These are phyloP conservation scores for Tylopilus sp. DNA, from an alignment of 768 basidiomycete species.

Conservation along the genomic window DNA sequence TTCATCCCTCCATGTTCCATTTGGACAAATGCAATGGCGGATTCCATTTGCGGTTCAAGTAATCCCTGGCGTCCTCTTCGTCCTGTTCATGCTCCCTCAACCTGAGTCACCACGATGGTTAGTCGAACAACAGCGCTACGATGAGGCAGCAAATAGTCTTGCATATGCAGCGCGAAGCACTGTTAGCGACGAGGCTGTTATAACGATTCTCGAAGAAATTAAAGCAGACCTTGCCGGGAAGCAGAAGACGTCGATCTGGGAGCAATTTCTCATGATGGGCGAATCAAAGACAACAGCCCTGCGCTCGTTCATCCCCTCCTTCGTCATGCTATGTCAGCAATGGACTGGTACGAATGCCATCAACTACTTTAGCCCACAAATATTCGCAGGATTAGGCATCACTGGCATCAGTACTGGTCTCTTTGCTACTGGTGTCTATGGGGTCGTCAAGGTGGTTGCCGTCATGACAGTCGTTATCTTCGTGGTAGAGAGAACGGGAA, in stretches of 20 bases:
- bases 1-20: conserved; percentile 34
- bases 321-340: conserved; percentile 47
- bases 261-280: conserved; percentile 42
- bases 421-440: conserved; percentile 47
- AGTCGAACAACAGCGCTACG: conserved; percentile 43
- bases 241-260: conserved; percentile 30
- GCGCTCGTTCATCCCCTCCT: conserved; percentile 43
- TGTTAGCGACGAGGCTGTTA: conserved; percentile 34
- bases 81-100: conserved; percentile 44
- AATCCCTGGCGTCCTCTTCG: conserved; percentile 49
- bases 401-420: conserved; percentile 40
- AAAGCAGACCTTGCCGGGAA: conserved; percentile 46
- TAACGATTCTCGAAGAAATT: conserved; percentile 43
- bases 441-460: conserved; percentile 40
- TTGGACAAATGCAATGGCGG: conserved; percentile 48
- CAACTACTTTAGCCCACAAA: conserved; percentile 52
- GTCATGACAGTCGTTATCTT: conserved; percentile 40
- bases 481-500: conserved; percentile 47
- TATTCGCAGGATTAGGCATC: conserved; percentile 49
- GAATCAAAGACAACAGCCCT: conserved; percentile 41
- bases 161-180: conserved; percentile 35
- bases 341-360: conserved; percentile 56
- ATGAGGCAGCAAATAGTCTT: conserved; percentile 38
- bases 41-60: conserved; percentile 51
- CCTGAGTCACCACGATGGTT: conserved; percentile 60